A percentile compares a stretch with the other conserved stretches of the same genome.
Evolutionary conservation across 306 rosid genomes (phyloP).

Genomic region (Carpinus fangiana): DNA sequence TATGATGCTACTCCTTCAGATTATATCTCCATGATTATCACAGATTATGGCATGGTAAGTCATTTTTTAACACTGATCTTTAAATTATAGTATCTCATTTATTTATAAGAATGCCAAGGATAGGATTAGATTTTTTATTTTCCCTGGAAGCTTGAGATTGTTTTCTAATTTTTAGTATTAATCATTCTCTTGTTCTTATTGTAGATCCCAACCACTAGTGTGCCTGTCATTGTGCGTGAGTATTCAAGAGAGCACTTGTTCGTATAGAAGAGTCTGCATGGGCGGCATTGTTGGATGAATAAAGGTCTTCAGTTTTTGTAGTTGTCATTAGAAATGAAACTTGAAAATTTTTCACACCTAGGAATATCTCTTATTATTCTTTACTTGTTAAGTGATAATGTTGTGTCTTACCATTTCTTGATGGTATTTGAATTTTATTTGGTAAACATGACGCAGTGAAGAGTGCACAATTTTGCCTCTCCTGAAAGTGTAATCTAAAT

Average conservation of each 20-base stretch:
- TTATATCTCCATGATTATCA: slow-evolving; percentile 73
- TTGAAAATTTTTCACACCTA: background rate
- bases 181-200: slow-evolving; percentile 1
- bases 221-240: slow-evolving; percentile 84
- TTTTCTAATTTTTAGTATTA: background rate
- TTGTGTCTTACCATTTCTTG: background rate
- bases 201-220: slow-evolving; percentile 87
- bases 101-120: background rate
- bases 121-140: background rate
- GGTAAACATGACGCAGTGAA: slow-evolving; percentile 29
- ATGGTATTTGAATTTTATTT: slow-evolving; percentile 6
- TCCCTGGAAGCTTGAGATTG: background rate
- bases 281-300: background rate
- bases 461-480: slow-evolving; percentile 39
- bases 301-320: background rate
- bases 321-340: background rate
- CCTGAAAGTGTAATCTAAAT: slow-evolving; percentile 27
- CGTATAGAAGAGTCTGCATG: slow-evolving; percentile 23
- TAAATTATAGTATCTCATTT: background rate
- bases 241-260: slow-evolving; percentile 61
- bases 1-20: slow-evolving; percentile 87
- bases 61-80: background rate
- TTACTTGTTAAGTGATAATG: background rate
- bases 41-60: slow-evolving; percentile 94
- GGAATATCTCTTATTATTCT: background rate